These are phyloP conservation scores for Colletotrichum tamarilloi DNA, from an alignment of 2,329 filamentous ascomycete species.

Conservation along the genomic window DNA sequence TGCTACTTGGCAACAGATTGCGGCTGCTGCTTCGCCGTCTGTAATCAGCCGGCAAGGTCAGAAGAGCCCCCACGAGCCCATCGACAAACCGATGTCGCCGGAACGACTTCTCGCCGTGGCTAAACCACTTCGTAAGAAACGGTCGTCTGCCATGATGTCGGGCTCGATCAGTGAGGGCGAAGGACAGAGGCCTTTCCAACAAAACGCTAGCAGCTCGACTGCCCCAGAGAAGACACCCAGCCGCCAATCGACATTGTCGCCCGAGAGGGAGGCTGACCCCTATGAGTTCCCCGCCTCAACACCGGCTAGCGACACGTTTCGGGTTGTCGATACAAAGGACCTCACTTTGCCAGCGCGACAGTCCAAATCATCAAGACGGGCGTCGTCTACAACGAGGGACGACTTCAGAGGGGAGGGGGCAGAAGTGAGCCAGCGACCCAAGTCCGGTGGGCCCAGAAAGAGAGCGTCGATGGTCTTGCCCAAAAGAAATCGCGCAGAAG, in stretches of 20 bases:
- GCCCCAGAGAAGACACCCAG: neutral
- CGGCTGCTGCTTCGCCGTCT: conserved; percentile 27
- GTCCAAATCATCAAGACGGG: conserved; percentile 49
- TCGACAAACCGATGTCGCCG: conserved; percentile 48
- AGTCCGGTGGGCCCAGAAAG: conserved; percentile 46
- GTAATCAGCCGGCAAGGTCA: neutral
- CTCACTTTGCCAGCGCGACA: conserved; percentile 43
- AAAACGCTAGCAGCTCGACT: neutral
- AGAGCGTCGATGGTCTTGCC: conserved; percentile 55
- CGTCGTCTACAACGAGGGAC: conserved; percentile 51
- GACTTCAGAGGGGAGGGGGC: conserved; percentile 45
- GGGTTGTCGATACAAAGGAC: conserved; percentile 40
- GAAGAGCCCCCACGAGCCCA: conserved; percentile 52
- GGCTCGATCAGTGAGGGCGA: conserved; percentile 28
- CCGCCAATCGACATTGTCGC: neutral
- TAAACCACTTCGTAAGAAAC: conserved; percentile 53
- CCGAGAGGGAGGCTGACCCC: conserved; percentile 51
- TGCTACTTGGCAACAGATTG: conserved; percentile 46
- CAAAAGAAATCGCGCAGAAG: conserved; percentile 45
- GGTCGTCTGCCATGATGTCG: conserved; percentile 46
- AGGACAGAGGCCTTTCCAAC: conserved; percentile 12
- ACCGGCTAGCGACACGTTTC: conserved; percentile 43
- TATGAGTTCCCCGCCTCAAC: conserved; percentile 67
- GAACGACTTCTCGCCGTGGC: conserved; percentile 46
- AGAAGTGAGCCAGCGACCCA: conserved; percentile 41